phyloP scores from a whole-genome alignment of 2,329 filamentous ascomycete genomes.

The Sclerotinia subarctica region DNA sequence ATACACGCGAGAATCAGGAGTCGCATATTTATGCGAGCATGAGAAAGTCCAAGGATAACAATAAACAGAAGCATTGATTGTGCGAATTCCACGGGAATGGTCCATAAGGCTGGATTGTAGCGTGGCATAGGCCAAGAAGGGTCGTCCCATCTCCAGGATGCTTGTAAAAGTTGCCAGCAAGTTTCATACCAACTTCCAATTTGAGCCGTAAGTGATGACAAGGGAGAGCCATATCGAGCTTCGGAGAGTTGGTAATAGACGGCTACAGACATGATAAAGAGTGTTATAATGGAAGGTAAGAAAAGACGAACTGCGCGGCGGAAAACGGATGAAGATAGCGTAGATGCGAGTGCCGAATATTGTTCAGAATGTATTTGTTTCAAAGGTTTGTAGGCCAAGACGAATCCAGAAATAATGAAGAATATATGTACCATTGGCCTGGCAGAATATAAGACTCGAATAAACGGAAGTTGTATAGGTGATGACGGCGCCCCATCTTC shows the following conservation, averaged over 20 bases:
- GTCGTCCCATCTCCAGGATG: slow-evolving; percentile 31
- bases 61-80: slow-evolving; percentile 37
- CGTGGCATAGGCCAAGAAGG: slow-evolving; percentile 24
- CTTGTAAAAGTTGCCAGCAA: slow-evolving; percentile 40
- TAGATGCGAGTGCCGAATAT: slow-evolving; percentile 40
- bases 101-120: slow-evolving; percentile 38
- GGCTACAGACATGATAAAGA: slow-evolving; percentile 45
- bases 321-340: slow-evolving; percentile 48
- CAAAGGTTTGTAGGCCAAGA: slow-evolving; percentile 46
- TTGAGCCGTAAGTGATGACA: slow-evolving; percentile 41
- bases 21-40: slow-evolving; percentile 30
- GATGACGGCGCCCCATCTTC: slow-evolving; percentile 39
- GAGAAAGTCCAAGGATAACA: slow-evolving; percentile 32
- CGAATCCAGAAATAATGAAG: slow-evolving; percentile 52
- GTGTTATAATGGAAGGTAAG: slow-evolving; percentile 45
- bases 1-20: slow-evolving; percentile 30
- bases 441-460: slow-evolving; percentile 46
- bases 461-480: slow-evolving; percentile 46
- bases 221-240: slow-evolving; percentile 43
- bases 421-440: slow-evolving; percentile 51
- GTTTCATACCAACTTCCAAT: slow-evolving; percentile 42
- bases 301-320: slow-evolving; percentile 48
- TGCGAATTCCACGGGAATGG: slow-evolving; percentile 37
- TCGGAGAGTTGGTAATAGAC: slow-evolving; percentile 47
- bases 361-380: slow-evolving; percentile 43